These are phyloP conservation scores for Coffea eugenioides DNA, from an alignment of 257 asterid species.

Conservation along the genomic window DNA sequence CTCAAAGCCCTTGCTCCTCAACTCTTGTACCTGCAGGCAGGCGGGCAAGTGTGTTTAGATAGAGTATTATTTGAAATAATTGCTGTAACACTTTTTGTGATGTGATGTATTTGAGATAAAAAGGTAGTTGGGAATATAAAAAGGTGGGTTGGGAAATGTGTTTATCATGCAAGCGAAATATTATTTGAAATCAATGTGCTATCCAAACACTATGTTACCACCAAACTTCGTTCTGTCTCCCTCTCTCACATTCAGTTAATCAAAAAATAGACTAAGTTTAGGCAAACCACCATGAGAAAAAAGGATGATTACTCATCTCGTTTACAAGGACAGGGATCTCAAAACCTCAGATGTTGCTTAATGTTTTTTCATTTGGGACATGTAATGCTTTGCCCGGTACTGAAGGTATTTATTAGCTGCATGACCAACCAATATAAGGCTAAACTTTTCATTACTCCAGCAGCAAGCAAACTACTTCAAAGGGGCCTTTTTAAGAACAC, in stretches of 20 bases:
- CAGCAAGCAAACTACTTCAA: neutral
- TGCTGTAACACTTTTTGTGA: no score
- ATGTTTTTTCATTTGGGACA: neutral
- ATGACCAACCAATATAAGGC: neutral
- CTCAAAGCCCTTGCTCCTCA: slow-evolving; percentile 77
- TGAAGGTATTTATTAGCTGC: neutral
- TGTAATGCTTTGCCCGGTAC: neutral
- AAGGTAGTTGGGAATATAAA: no score
- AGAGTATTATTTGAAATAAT: no score
- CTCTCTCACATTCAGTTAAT: neutral
- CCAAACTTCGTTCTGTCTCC: neutral
- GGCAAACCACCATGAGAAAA: neutral
- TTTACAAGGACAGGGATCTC: neutral
- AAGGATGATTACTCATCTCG: neutral
- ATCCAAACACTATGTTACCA: neutral
- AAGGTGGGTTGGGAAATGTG: no score
- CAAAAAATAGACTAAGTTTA: neutral
- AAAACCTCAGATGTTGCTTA: no score
- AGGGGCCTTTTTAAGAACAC: neutral
- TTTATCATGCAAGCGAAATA: no score
- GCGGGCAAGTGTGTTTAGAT: neutral
- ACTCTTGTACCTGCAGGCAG: slow-evolving; percentile 69
- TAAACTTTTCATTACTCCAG: neutral
- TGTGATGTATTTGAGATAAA: no score
- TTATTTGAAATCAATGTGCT: no score